Base-by-base conservation (phyloP, 2,329 filamentous ascomycete genomes). In the Aspergillus uvarum region DNA sequence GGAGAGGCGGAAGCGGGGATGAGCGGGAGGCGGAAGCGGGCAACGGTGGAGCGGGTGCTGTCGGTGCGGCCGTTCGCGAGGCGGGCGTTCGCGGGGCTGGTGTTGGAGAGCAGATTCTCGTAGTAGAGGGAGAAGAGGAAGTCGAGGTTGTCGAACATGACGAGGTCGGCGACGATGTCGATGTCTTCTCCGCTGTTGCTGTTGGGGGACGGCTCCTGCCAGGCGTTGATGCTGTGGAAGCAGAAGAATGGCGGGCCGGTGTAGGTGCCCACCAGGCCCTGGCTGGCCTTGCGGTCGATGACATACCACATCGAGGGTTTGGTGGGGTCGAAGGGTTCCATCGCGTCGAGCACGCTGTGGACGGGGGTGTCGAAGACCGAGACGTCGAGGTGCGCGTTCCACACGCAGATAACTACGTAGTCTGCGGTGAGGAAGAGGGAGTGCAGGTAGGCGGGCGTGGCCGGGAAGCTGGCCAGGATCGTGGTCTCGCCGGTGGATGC, bases 181-280 rank as follows among this genome's bases (percentile, higher is more conserved):
- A 76, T 75, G 5, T 67, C 56, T 77, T 64, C n/a, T n/a, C n/a
- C n/a, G n/a, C n/a, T n/a, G n/a, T n/a, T n/a, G n/a, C n/a, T n/a
- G 2, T 69, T 54, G 26, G 72, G 56, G 0, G 74, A 78, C 0
- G 73, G 66, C 63, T 90, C 83, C 68, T 94, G 89, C 71, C 87
- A 95, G 0, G 90, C 85, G 66, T 96, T 96, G 70, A 91, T 80
- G 0, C 85, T 85, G 75, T 96, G 91, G 73, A 96, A 96, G 74
- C 86, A 88, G 79, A 93, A 96, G 51, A 87, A 87, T 0, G 89
- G 83, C 0, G 85, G 81, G 16, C 85, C 88, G 19, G 87, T 83
- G 68, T 89, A 93, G 1, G 82, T 84, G 7, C 85, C 88, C 0
- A 95, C 82, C 0, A 95, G 77, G 0, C 91, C 90, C 51, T 81